Evolutionary conservation across 352 stramenopile genomes (phyloP).

Genomic region (Phytophthora cactorum): DNA sequence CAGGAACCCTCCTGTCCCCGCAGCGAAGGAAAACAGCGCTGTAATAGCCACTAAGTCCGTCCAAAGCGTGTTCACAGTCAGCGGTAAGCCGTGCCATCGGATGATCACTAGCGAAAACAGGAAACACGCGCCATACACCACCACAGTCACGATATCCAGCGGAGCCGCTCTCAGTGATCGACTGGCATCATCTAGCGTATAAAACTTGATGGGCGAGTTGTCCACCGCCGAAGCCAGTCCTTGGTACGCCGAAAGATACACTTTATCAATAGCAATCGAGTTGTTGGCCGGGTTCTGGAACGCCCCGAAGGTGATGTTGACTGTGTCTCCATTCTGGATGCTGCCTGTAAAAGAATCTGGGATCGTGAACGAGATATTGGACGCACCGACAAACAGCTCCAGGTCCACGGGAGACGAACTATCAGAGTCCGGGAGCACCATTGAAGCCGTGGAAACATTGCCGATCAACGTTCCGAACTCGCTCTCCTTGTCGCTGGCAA

Average conservation of each 20-base stretch:
- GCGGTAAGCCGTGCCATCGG: conserved; percentile 79
- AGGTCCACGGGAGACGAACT: conserved; percentile 40
- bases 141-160: conserved; percentile 73
- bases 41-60: conserved; percentile 88
- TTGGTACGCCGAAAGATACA: conserved; percentile 78
- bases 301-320: conserved; percentile 68
- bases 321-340: conserved; percentile 78
- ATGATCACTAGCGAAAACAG: conserved; percentile 87
- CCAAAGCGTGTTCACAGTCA: conserved; percentile 86
- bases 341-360: conserved; percentile 55
- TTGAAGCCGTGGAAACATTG: conserved; percentile 50
- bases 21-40: conserved; percentile 83
- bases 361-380: conserved; percentile 82
- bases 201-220: conserved; percentile 62
- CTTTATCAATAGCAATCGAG: conserved; percentile 64
- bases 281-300: conserved; percentile 73
- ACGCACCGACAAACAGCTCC: conserved; percentile 52
- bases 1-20: conserved; percentile 75
- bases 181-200: conserved; percentile 45
- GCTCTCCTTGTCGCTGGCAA: conserved; percentile 59
- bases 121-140: conserved; percentile 81
- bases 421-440: conserved; percentile 43
- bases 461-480: conserved; percentile 66
- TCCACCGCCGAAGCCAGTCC: conserved; percentile 61
- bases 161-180: conserved; percentile 60